phyloP scores from a whole-genome alignment of 345 rosid genomes.

The Populus ilicifolia region DNA sequence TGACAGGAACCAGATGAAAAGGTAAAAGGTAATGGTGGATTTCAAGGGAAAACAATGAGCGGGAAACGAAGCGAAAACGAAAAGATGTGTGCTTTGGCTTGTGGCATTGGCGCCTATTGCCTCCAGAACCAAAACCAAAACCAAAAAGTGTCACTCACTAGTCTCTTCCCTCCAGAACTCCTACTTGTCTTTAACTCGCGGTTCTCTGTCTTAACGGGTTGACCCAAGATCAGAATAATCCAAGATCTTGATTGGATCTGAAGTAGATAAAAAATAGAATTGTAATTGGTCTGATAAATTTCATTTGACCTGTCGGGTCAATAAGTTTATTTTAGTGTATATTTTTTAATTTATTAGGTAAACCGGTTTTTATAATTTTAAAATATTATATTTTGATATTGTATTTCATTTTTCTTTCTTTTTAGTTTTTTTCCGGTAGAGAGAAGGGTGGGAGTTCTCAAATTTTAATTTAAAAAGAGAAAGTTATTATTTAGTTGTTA shows the following conservation, averaged over 20 bases:
- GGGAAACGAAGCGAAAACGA: neutral
- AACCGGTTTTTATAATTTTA: fast-evolving
- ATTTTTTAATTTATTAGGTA: no score
- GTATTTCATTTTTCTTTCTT: fast-evolving
- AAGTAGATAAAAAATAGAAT: no score
- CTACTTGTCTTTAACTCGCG: neutral
- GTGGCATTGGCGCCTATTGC: neutral
- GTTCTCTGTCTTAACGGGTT: no score
- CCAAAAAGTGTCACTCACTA: neutral
- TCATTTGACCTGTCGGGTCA: no score
- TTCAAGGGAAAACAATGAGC: neutral
- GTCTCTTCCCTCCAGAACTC: neutral
- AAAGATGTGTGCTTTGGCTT: neutral
- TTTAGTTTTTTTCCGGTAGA: no score
- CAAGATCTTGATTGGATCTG: no score
- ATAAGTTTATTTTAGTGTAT: no score
- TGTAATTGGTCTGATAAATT: no score
- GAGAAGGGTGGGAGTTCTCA: fast-evolving
- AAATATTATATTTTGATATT: no score
- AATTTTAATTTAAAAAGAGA: fast-evolving
- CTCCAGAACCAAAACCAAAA: neutral
- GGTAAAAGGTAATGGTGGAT: neutral
- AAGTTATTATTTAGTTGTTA: fast-evolving
- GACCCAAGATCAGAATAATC: no score
- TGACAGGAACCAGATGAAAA: neutral